Evolutionary conservation across 2,329 filamentous ascomycete genomes (phyloP), one percentile per base, ranked within the genome.

Genomic region (Dothistroma septosporum): DNA sequence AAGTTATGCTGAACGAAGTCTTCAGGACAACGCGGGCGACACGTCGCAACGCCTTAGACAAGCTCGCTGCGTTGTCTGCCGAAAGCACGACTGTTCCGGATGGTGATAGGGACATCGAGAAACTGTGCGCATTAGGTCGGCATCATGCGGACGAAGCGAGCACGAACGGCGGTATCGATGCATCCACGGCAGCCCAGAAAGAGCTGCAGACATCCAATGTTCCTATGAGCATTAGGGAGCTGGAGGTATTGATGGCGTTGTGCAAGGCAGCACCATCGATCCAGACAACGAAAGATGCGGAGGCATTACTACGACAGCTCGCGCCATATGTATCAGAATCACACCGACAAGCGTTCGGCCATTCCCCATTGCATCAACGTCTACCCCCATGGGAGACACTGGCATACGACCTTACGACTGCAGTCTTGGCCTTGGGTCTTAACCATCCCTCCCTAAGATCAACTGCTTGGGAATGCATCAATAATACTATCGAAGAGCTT

Each of bases 311-410:
- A n/a, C 81, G 83, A 35, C 92, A 96, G 68, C 79, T 99, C 46
- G 84, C 87, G 8, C 89, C 88, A 5, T 97, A 97, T 75, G 83
- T 97, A 12, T 85, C 92, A 67, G 91, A 97, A 74, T 88, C 90
- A 4, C 90, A 93, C 70, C 80, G 84, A 35, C 93, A 97, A 73
- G 77, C 85, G 19, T 91, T 97, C 69, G 83, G 85, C 9, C 81
- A 87, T 4, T 96, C 92, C 57, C 91, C 92, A 0, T 90, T 90
- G 74, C 88, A 97, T 67, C 88, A 88, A 67, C 86, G 86, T 67
- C 85, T 96, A 72, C 88, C 92, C 62, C 93, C 95, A 21, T 94
- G 91, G 80, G 93, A 97, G 75, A 83, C 87, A 1, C 80, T 97
- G 33, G 87, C 90, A 2, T 88, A 87, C 69, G 87, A 90, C 68